Evolutionary conservation across 139 green algal species (phyloP), one percentile per base, ranked within the genome.

Genomic region (Chlamydomonas sp.): DNA sequence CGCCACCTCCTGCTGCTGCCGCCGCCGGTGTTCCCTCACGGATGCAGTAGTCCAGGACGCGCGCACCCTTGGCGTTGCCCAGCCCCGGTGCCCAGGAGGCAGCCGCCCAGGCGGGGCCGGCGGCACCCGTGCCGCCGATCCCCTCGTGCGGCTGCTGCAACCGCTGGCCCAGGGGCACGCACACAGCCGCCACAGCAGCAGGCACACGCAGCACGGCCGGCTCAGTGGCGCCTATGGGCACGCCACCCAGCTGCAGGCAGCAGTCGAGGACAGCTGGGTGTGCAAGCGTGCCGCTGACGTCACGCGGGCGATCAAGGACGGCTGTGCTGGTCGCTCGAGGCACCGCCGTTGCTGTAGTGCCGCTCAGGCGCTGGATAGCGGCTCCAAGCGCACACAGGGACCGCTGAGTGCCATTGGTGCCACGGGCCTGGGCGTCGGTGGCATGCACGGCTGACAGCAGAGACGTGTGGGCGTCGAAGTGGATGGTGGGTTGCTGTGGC

Each of bases 191-290:
- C 31, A 92, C 74, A 66, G 67, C 77, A 49, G 85, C 80, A 5
- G 89, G 89, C 71, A 92, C 89, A 9, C 81, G 80, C 58, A 92
- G 77, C 17, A 79, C 68, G 4, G 79, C 75, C 2, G 62, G 4
- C 8, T 62, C 81, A 63, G 31, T 49, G 4, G 61, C 20, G 5
- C 20, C 57, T 3, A 75, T 57, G 0, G 89, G 88, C 15, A 94
- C 87, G 9, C 91, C 93, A n/a, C 92, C 93, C 31, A 94, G 76
- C 86, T 96, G 94, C 59, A 96, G 77, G 79, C 87, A 90, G 79
- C 84, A 90, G 89, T 96, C 94, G 31, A 96, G 78, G 9, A 88
- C 72, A 1, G 94, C 93, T 4, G 94, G 94, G 20, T 92, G 93
- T 31, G 95, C 61, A n/a, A 90, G 31, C 12, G 78, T 63, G 16